Evolutionary conservation across 2,329 filamentous ascomycete species (phyloP), one percentile per base, ranked within the genome.

Genomic region (Tothia fuscella): DNA sequence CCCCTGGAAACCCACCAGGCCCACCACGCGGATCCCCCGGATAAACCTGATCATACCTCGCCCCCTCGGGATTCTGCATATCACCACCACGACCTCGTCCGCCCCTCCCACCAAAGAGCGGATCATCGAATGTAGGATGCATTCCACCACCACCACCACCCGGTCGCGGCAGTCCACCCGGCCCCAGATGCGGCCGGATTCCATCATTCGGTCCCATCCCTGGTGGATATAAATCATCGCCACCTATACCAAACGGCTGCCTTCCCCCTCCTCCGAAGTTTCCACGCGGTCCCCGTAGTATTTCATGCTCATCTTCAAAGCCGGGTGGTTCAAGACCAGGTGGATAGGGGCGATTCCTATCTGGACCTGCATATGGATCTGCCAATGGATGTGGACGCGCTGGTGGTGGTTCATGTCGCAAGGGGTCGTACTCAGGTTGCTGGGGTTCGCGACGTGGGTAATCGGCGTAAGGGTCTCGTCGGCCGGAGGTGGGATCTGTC

Each of bases 41-140:
- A 0, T 82, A 83, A 17, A 88, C 63, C 2, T 89, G 89, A 65
- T 96, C 91, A 65, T 86, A 96, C 49, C 91, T 71, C n/a, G 87
- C 81, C 1, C 91, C 91, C 2, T 86, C 87, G 4, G 91, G 91
- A 21, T 76, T 80, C 56, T 80, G 80, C 2, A 81, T 78, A 54
- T 88, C 74, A 0, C 65, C 68, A 12, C 61, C 60, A 12, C 63
- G 60, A 13, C 57, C 66, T 26, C 62, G 60, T 3, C 67, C 60
- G 5, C 57, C 65, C 2, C 65, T 61, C 1, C 67, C 70, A 0
- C 79, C 80, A 56, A 94, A 94, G 36, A 95, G 61, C 5, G 85
- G 86, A 55, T 96, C 88, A 52, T 94, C 86, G 57, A 94, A 91
- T 0, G 88, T 93, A 1, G 91, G 91, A 60, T 95, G 84, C 91